These are phyloP conservation scores for Aplosporella prunicola DNA, from an alignment of 2,329 filamentous ascomycete genomes.

Conservation along the genomic window DNA sequence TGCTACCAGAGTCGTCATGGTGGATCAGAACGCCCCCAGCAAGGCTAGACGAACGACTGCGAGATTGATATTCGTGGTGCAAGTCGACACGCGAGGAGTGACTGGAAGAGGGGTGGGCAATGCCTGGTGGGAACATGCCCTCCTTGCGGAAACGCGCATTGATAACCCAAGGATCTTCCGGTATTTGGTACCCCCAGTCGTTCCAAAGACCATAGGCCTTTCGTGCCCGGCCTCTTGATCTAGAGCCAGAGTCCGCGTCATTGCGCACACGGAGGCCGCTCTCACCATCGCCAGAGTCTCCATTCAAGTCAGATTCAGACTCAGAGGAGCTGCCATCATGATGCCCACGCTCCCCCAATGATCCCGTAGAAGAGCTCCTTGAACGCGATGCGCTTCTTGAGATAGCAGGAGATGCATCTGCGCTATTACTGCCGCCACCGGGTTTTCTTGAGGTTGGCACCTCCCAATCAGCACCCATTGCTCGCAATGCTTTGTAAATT, in stretches of 20 bases:
- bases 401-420: constrained; percentile 9
- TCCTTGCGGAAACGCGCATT: constrained; percentile 80
- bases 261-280: background rate
- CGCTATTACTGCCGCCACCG: constrained; percentile 35
- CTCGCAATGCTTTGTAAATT: constrained; percentile 83
- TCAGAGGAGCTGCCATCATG: constrained; percentile 6
- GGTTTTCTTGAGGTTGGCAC: constrained; percentile 35
- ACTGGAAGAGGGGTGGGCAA: constrained; percentile 40
- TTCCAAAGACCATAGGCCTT: constrained; percentile 37
- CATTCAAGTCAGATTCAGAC: constrained; percentile 6
- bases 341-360: constrained; percentile 4
- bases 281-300: constrained; percentile 2
- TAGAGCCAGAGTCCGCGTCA: constrained; percentile 12
- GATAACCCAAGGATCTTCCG: constrained; percentile 91
- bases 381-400: constrained; percentile 8
- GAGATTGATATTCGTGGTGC: constrained; percentile 11
- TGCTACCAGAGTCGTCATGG: constrained; percentile 5
- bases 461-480: constrained; percentile 84
- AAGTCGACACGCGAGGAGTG: constrained; percentile 42
- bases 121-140: constrained; percentile 53
- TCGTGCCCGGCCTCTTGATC: constrained; percentile 27
- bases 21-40: background rate
- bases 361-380: constrained; percentile 6
- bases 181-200: constrained; percentile 65
- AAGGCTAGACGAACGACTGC: constrained; percentile 8